Percentiles rank a stretch among this genome's conserved stretches.
These are phyloP conservation scores for Phytophthora hybrid DNA, from an alignment of 352 stramenopile species.

Conservation along the genomic window DNA sequence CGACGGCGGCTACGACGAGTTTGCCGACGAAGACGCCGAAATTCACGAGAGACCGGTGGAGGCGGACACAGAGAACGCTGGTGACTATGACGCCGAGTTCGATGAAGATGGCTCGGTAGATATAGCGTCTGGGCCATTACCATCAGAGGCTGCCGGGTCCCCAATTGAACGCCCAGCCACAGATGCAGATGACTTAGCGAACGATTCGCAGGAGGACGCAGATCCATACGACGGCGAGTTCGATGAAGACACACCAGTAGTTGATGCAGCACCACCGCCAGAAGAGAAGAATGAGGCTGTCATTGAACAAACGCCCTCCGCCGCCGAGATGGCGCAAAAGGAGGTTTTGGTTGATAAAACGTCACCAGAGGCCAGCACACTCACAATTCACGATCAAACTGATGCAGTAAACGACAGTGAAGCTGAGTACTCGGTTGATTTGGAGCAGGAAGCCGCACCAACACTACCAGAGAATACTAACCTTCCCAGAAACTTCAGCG, in stretches of 20 bases:
- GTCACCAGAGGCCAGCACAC: background rate
- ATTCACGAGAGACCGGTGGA: background rate
- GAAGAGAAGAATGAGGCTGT: background rate
- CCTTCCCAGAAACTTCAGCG: background rate
- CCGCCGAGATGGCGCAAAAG: background rate
- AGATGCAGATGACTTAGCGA: background rate
- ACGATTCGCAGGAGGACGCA: background rate
- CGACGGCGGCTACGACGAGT: slow-evolving; percentile 32
- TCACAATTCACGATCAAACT: background rate
- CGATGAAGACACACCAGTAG: slow-evolving; percentile 7
- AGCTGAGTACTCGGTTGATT: slow-evolving; percentile 19
- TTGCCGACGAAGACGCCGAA: slow-evolving; percentile 30
- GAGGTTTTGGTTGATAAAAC: background rate
- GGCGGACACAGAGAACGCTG: slow-evolving; percentile 10
- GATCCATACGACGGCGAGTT: slow-evolving; percentile 20
- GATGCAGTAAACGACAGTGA: background rate
- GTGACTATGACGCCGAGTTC: slow-evolving; percentile 33
- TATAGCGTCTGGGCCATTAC: background rate
- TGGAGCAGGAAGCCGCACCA: slow-evolving; percentile 12
- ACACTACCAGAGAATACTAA: background rate
- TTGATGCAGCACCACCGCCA: background rate
- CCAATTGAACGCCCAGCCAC: background rate
- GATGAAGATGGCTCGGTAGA: slow-evolving; percentile 13
- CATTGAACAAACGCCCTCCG: background rate
- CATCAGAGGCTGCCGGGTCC: background rate